Conservation (phyloP, 2,329 filamentous ascomycete species). For the Trichoderma semiorbis region DNA sequence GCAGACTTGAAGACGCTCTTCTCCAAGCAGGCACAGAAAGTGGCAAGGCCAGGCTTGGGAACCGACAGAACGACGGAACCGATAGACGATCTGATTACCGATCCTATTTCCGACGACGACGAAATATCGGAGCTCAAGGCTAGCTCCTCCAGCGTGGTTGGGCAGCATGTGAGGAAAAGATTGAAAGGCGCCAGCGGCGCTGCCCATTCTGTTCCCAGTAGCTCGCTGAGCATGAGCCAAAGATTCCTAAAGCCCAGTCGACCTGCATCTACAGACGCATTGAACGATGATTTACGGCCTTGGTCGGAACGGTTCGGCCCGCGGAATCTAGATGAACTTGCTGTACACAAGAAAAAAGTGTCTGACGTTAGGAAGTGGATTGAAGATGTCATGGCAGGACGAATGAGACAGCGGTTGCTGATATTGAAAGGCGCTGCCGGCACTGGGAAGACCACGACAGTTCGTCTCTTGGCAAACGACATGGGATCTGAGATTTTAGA, state of each 20-base stretch:
- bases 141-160: slow-evolving; percentile 52
- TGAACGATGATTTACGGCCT: slow-evolving; percentile 61
- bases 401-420: slow-evolving; percentile 66
- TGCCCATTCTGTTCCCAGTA: slow-evolving; percentile 21
- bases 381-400: slow-evolving; percentile 65
- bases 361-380: slow-evolving; percentile 82
- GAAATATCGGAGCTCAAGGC: slow-evolving; percentile 50
- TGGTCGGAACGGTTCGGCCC: slow-evolving; percentile 89
- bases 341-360: slow-evolving; percentile 93
- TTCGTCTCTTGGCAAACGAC: slow-evolving; percentile 73
- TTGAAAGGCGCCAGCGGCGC: slow-evolving; percentile 38
- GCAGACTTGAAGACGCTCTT: slow-evolving; percentile 59
- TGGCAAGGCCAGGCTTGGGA: slow-evolving; percentile 33
- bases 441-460: slow-evolving; percentile 86
- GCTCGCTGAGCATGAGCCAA: slow-evolving; percentile 41
- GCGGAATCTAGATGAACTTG: slow-evolving; percentile 72
- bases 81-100: slow-evolving; percentile 48
- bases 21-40: slow-evolving; percentile 56
- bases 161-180: slow-evolving; percentile 54
- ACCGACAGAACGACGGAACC: slow-evolving; percentile 29
- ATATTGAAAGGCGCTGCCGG: slow-evolving; percentile 88
- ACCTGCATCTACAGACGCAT: slow-evolving; percentile 26
- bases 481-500: slow-evolving; percentile 76
- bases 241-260: slow-evolving; percentile 48
- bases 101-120: slow-evolving; percentile 60